These are phyloP conservation scores for Alternaria angustiovoidea DNA, from an alignment of 2,329 filamentous ascomycete genomes.

Conservation along the genomic window DNA sequence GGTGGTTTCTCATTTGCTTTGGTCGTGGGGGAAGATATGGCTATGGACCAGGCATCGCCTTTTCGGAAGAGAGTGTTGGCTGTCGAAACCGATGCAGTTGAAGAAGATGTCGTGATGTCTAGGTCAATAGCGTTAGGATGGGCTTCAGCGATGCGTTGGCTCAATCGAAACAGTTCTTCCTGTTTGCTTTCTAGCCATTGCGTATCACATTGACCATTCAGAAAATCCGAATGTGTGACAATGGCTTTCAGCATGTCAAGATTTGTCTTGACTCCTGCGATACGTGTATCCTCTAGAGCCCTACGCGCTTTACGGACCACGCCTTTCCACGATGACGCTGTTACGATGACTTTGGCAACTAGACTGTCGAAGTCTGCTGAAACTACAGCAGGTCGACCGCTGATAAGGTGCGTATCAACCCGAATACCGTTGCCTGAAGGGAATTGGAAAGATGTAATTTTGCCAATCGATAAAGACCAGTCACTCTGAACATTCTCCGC, in stretches of 20 bases:
- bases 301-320: slow-evolving; percentile 62
- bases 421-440: slow-evolving; percentile 66
- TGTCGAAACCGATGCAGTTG: slow-evolving; percentile 11
- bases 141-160: slow-evolving; percentile 13
- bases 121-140: not conserved
- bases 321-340: slow-evolving; percentile 61
- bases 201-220: slow-evolving; percentile 59
- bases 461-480: slow-evolving; percentile 68
- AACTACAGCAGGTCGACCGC: slow-evolving; percentile 54
- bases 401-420: slow-evolving; percentile 64
- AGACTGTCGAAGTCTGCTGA: slow-evolving; percentile 67
- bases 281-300: slow-evolving; percentile 63
- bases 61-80: slow-evolving; percentile 62
- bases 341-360: slow-evolving; percentile 67
- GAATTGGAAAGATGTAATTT: slow-evolving; percentile 62
- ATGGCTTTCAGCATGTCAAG: slow-evolving; percentile 64
- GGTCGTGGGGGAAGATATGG: slow-evolving; percentile 49
- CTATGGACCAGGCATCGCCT: slow-evolving; percentile 66
- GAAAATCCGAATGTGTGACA: slow-evolving; percentile 60
- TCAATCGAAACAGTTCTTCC: slow-evolving; percentile 47
- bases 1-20: slow-evolving; percentile 14
- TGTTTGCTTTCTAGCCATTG: slow-evolving; percentile 66
- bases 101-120: slow-evolving; percentile 7
- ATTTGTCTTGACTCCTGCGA: slow-evolving; percentile 68
- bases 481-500: slow-evolving; percentile 63